Evolutionary conservation across 371 early-diverging fungal species (phyloP).

Genomic region (Apophysomyces elegans): DNA sequence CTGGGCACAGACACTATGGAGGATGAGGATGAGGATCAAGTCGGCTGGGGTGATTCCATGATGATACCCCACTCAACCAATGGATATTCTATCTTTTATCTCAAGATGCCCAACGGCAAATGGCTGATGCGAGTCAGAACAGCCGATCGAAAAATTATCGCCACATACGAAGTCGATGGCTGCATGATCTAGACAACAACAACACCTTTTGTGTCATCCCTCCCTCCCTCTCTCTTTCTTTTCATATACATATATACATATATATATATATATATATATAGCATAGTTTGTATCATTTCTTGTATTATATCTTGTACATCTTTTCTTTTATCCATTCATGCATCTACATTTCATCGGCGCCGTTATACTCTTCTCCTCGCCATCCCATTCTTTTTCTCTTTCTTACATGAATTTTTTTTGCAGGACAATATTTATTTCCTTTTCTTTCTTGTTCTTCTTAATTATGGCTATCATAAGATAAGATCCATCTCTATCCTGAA

Average conservation of each 20-base stretch:
- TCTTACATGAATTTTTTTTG: no score
- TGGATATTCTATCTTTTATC: slow-evolving; percentile 44
- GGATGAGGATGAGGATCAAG: background rate
- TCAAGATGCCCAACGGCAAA: slow-evolving; percentile 41
- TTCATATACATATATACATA: no score
- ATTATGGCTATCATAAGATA: background rate
- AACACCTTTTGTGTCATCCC: background rate
- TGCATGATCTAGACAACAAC: slow-evolving; percentile 31
- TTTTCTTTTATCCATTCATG: background rate
- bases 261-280: no score
- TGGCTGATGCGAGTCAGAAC: slow-evolving; percentile 40
- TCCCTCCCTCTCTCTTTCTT: background rate
- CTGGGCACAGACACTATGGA: background rate
- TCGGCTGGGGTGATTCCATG: background rate
- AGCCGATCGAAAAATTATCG: slow-evolving; percentile 36
- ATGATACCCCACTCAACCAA: slow-evolving; percentile 9
- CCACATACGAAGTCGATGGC: slow-evolving; percentile 41
- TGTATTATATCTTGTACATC: slow-evolving; percentile 5
- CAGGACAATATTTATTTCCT: background rate
- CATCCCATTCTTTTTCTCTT: background rate
- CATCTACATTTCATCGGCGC: background rate
- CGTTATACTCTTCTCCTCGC: background rate
- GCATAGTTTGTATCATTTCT: slow-evolving; percentile 1
- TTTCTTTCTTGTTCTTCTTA: background rate
- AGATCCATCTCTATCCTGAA: no score